These are phyloP conservation scores for Tylopilus sp. DNA, from an alignment of 768 basidiomycete species.

Conservation along the genomic window DNA sequence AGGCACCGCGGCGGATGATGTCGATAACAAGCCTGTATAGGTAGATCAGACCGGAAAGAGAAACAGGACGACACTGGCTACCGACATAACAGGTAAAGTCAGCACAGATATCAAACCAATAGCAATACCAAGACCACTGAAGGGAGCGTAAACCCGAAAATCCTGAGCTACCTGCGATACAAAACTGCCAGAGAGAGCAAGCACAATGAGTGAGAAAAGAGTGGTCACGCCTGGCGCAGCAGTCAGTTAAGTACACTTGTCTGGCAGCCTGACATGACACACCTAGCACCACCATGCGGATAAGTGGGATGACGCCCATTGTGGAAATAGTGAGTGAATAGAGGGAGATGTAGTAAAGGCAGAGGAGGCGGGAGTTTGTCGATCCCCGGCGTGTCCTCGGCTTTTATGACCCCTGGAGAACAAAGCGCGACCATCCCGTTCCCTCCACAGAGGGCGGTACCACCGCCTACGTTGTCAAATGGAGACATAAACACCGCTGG, in stretches of 20 bases:
- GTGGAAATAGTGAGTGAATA: background rate
- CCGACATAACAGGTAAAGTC: slow-evolving; percentile 29
- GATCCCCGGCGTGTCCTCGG: background rate
- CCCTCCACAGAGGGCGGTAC: background rate
- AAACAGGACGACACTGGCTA: background rate
- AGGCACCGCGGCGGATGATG: slow-evolving; percentile 32
- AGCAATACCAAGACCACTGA: slow-evolving; percentile 29
- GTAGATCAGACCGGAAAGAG: background rate
- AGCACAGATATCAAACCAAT: slow-evolving; percentile 26
- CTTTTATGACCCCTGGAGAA: slow-evolving; percentile 7
- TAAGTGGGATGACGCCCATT: slow-evolving; percentile 12
- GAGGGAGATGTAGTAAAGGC: background rate
- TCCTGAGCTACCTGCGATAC: slow-evolving; percentile 18
- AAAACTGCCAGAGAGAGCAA: slow-evolving; percentile 29
- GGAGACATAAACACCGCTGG: background rate
- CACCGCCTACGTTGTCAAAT: background rate
- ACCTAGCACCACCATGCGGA: slow-evolving; percentile 25
- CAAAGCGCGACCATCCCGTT: background rate
- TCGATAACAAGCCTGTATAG: slow-evolving; percentile 35
- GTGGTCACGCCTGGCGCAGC: slow-evolving; percentile 9
- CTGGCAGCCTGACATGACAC: background rate
- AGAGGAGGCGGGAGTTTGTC: background rate
- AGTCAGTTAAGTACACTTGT: slow-evolving; percentile 1
- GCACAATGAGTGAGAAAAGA: slow-evolving; percentile 30
- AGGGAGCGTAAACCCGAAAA: slow-evolving; percentile 14